Base-by-base conservation (phyloP, 2,329 filamentous ascomycete species). In the Leptographium flavum region DNA sequence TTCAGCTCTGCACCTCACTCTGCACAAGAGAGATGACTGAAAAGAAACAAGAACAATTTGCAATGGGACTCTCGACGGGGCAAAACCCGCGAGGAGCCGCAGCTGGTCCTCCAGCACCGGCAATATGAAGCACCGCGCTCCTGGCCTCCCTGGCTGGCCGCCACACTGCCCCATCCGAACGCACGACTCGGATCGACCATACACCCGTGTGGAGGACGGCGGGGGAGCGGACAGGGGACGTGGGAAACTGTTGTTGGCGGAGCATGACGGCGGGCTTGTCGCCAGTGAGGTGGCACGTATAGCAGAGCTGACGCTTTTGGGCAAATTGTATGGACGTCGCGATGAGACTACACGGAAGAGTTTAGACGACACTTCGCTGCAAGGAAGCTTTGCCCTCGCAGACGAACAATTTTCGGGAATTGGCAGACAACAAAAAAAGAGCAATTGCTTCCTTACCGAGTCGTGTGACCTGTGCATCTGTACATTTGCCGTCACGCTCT, bases 1-100 rank as follows among this genome's bases (percentile, higher is more conserved):
- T 31, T 42, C 45, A 37, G 45, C 39, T 46, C 45, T 37, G 33
- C 39, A 42, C 45, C 39, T 45, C 45, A 46, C 33, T 38, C 44
- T 17, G 32, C 22, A 25, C 15, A 39, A 6, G 27, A 44, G 33
- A 37, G 27, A 23, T 36, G 11, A 25, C 25, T 22, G 27, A 45
- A 25, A n/a, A n/a, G n/a, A n/a, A n/a, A n/a, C n/a, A n/a, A n/a
- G 8, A 13, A 36, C 43, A 25, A 32, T 11, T n/a, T 17, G 42
- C 27, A 9, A 27, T n/a, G 8, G 21, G 38, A 30, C 43, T 43
- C 13, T 41, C 36, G 11, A 33, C 35, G 13, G 14, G 28, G 25
- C 30, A 27, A 25, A 32, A 19, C 27, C 22, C 10, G 30, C 19
- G 28, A 31, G 5, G 14, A 9, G 23, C 11, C 5, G 17, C n/a